Conservation (phyloP, 768 basidiomycete species). For the Phallus indusiatus region DNA sequence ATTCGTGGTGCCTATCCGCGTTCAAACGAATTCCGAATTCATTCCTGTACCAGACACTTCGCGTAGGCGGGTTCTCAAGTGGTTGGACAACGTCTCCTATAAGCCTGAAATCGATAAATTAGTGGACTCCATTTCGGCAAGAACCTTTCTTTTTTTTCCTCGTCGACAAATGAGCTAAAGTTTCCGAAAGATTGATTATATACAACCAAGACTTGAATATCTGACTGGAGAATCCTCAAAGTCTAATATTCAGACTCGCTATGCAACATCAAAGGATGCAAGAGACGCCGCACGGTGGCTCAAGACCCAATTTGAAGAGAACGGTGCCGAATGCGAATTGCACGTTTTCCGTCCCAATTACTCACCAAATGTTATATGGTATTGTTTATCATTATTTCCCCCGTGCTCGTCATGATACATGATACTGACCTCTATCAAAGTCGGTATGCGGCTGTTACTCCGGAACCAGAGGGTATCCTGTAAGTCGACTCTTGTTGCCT, state of each 20-base stretch:
- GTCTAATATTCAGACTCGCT: conserved; percentile 68
- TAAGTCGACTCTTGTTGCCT: background rate
- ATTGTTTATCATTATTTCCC: conserved; percentile 15
- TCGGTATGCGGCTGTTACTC: background rate
- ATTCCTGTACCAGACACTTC: conserved; percentile 49
- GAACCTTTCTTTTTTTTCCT: conserved; percentile 11
- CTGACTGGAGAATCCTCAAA: conserved; percentile 77
- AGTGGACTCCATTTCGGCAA: conserved; percentile 57
- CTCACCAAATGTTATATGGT: conserved; percentile 86
- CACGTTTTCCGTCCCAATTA: conserved; percentile 60
- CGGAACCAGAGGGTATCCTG: background rate
- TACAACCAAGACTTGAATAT: conserved; percentile 65
- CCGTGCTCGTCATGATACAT: background rate
- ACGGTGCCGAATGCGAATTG: conserved; percentile 67
- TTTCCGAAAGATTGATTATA: conserved; percentile 25
- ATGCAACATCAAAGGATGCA: conserved; percentile 68
- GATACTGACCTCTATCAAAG: background rate
- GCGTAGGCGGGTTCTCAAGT: conserved; percentile 41
- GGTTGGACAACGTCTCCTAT: conserved; percentile 55
- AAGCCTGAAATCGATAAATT: conserved; percentile 60
- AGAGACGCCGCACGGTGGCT: conserved; percentile 64
- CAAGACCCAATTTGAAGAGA: conserved; percentile 58
- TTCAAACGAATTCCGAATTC: conserved; percentile 38
- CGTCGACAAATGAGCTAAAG: background rate
- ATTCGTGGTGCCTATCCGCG: conserved; percentile 60